Evolutionary conservation across 371 early-diverging fungal genomes (phyloP).

Genomic region (Mucor lusitanicus): DNA sequence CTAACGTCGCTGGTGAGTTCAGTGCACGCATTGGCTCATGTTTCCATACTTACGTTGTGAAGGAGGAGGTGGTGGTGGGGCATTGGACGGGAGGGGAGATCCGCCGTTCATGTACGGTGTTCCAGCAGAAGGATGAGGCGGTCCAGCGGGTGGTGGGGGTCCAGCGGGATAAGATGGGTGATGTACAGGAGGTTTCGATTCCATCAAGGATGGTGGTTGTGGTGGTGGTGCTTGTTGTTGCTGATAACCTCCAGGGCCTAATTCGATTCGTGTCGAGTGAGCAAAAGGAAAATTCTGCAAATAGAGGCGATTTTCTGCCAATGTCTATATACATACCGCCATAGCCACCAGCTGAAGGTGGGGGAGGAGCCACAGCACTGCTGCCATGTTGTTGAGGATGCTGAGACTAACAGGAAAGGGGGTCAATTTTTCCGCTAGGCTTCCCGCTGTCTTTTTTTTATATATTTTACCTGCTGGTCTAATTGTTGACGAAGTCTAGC

Average conservation of each 20-base stretch:
- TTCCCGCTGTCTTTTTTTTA: conserved; percentile 3
- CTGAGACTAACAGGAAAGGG: conserved; percentile 5
- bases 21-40: too few relatives aligned
- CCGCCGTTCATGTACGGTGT: conserved; percentile 46
- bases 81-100: conserved; percentile 40
- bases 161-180: conserved; percentile 26
- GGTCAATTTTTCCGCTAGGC: neutral
- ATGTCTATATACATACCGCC: conserved; percentile 4
- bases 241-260: conserved; percentile 31
- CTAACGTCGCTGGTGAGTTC: neutral
- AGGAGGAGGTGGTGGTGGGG: conserved; percentile 34
- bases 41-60: conserved; percentile 29
- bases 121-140: conserved; percentile 34
- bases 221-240: conserved; percentile 15
- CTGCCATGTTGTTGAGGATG: conserved; percentile 23
- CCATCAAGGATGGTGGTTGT: conserved; percentile 33
- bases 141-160: conserved; percentile 22
- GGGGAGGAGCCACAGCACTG: conserved; percentile 23
- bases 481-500: conserved; percentile 49
- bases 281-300: neutral
- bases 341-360: conserved; percentile 13
- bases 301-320: neutral
- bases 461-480: conserved; percentile 37
- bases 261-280: neutral
- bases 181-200: conserved; percentile 31